Percentiles rank a stretch among this genome's conserved stretches.
phyloP scores from a whole-genome alignment of 2,329 filamentous ascomycete genomes.

The Talaromyces funiculosus region DNA sequence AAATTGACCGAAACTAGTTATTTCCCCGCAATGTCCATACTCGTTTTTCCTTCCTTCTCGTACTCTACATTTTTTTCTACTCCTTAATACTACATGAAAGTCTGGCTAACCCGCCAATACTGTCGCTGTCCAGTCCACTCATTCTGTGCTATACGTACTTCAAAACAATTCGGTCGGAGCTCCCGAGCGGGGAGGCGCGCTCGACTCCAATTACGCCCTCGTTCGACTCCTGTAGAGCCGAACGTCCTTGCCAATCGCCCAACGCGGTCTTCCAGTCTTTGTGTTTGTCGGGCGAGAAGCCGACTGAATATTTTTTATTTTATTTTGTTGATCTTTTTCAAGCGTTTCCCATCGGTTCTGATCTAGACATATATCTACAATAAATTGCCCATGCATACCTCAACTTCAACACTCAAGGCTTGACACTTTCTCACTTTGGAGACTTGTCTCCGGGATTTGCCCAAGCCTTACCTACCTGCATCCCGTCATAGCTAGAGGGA shows the following conservation, averaged over 20 bases:
- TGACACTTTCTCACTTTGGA: constrained; percentile 18
- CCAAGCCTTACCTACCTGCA: neutral
- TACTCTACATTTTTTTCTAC: neutral
- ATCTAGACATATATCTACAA: neutral
- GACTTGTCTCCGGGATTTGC: constrained; percentile 17
- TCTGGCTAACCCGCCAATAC: neutral
- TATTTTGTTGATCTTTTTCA: no score
- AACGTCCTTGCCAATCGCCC: neutral
- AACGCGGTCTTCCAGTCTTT: neutral
- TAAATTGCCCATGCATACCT: constrained; percentile 12
- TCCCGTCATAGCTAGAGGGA: constrained; percentile 4
- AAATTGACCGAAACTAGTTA: neutral
- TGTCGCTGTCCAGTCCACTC: neutral
- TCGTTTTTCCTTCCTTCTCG: neutral
- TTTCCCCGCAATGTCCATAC: neutral
- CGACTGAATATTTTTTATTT: neutral
- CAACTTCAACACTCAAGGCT: constrained; percentile 13
- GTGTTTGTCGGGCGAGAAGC: neutral
- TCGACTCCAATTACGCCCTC: constrained; percentile 6
- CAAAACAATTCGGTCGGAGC: constrained; percentile 6
- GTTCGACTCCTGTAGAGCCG: neutral
- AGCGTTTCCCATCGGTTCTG: neutral
- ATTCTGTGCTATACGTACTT: neutral
- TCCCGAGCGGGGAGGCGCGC: constrained; percentile 7
- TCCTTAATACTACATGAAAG: neutral